phyloP scores from a whole-genome alignment of 1,139 yeast species.

The Blastobotrys aristatus region DNA sequence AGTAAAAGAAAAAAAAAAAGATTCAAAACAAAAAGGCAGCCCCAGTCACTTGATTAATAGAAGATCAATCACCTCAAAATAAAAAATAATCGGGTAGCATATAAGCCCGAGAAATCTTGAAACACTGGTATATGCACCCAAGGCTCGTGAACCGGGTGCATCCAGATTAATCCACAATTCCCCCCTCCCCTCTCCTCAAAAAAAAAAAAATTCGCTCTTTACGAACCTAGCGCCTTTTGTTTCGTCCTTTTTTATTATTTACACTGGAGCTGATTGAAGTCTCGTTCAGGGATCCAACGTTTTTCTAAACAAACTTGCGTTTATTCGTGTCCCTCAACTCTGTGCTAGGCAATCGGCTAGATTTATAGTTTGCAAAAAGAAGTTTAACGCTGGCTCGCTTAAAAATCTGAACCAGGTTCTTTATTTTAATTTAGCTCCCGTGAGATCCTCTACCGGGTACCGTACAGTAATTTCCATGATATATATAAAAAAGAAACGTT shows the following conservation, averaged over 20 bases:
- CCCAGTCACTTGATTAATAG: not conserved
- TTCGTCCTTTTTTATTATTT: not conserved
- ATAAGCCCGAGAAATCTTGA: not conserved
- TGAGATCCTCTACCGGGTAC: not conserved
- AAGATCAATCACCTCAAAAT: not conserved
- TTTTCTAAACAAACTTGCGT: not conserved
- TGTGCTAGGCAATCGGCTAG: too few species aligned
- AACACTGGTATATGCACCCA: not conserved
- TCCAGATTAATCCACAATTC: too few species aligned
- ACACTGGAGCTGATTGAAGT: too few species aligned
- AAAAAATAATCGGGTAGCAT: not conserved
- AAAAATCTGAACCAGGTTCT: too few species aligned
- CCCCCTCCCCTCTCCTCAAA: too few species aligned
- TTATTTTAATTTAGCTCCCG: not conserved
- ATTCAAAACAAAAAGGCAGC: not conserved
- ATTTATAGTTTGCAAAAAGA: not conserved
- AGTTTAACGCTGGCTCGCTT: too few species aligned
- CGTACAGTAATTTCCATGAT: not conserved
- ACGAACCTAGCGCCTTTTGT: not conserved
- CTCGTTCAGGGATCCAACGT: too few species aligned
- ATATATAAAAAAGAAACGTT: not conserved
- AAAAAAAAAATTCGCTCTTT: not conserved
- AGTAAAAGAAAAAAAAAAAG: not conserved
- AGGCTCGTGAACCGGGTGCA: not conserved
- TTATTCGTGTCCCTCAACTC: too few species aligned